Base-by-base conservation (phyloP, 192 early-diverging fungal species). In the Phlyctochytrium planicorne region DNA sequence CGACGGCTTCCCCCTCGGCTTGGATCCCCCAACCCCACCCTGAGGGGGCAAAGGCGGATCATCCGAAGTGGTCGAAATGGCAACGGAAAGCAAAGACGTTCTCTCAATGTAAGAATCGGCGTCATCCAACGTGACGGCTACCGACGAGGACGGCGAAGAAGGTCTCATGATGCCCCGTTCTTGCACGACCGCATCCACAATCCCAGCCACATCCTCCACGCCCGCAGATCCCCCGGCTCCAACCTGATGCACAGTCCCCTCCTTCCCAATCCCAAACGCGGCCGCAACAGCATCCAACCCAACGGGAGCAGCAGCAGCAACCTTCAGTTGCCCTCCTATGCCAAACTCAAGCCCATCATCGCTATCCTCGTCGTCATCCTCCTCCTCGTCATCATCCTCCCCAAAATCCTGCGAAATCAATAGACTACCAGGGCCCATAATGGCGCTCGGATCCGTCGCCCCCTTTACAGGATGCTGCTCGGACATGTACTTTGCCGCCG, bases 81-180 rank as follows among this genome's bases (percentile, higher is more conserved):
- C n/a, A n/a, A n/a, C n/a, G n/a, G n/a, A n/a, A n/a, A n/a, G n/a
- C n/a, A n/a, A n/a, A n/a, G n/a, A n/a, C 40, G 10, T 20, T 20
- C 40, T 47, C 40, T 47, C 40, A 6, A 47, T 14, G 20, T 47
- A 47, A 6, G 55, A 57, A 14, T 57, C 55, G 6, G 55, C 27
- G 25, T 57, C 55, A 25, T 57, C 55, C 55, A 57, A 27, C 55
- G 16, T 14, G 12, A 57, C 55, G 12, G 55, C 55, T 6, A 57
- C 55, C 16, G 55, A 57, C 20, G 55, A 57, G 16, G 12, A 24
- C 55, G 55, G 55, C 20, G 55, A 57, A 25, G 12, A 57, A 6
- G 55, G 55, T 27, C 40, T 47, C 10, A 47, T 20, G 10, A 47
- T 20, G 20, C 20, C 10, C 40, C 40, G 40, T 20, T 6, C 6